Evolutionary conservation across 345 rosid species (phyloP).

Genomic region (Eucalyptus cloeziana): DNA sequence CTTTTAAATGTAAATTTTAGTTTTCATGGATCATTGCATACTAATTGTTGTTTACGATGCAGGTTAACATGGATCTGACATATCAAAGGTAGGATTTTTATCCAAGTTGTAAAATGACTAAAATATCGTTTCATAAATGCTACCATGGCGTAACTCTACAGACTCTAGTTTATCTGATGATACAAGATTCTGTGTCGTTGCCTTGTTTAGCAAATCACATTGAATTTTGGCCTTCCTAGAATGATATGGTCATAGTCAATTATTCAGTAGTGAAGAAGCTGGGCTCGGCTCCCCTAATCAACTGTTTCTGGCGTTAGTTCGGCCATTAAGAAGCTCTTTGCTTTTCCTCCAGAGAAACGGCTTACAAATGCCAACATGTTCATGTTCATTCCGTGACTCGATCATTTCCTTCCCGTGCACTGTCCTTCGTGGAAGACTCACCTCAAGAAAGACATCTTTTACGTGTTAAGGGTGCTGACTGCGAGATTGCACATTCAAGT

Average conservation of each 20-base stretch:
- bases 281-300: not conserved
- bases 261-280: not conserved
- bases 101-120: not conserved
- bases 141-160: not conserved
- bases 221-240: not conserved
- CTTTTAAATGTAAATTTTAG: not conserved
- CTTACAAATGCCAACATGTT: not conserved
- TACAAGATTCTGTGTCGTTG: not conserved
- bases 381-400: slow-evolving; percentile 34
- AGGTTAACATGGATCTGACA: not conserved
- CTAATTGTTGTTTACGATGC: not conserved
- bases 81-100: not conserved
- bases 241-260: not conserved
- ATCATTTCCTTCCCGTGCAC: slow-evolving; percentile 51
- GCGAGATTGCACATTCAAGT: not conserved
- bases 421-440: slow-evolving; percentile 40
- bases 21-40: not conserved
- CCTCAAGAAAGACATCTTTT: slow-evolving; percentile 38
- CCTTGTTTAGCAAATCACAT: not conserved
- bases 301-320: not conserved
- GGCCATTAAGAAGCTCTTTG: not conserved
- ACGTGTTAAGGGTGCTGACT: slow-evolving; percentile 16
- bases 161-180: not conserved
- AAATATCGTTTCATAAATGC: not conserved
- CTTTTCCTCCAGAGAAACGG: not conserved